Percentiles rank a stretch among this genome's conserved stretches.
Conservation (phyloP, 2,329 filamentous ascomycete species). For the Elsinoe ampelina region DNA sequence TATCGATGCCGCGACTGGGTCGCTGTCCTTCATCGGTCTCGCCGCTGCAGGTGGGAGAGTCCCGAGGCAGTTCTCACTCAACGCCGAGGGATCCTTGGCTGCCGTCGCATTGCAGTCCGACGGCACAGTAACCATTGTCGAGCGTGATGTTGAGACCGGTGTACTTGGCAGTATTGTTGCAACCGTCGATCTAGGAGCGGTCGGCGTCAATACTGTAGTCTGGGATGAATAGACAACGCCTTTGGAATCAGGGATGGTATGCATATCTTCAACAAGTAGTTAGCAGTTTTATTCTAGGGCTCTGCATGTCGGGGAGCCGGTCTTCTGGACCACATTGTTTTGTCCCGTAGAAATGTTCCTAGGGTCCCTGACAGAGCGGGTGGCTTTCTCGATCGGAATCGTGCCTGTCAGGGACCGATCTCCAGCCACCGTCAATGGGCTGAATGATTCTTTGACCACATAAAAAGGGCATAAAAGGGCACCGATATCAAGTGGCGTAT, state of each 20-base stretch:
- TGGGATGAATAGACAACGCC: slow-evolving; percentile 6
- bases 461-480: not conserved
- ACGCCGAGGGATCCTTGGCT: slow-evolving; percentile 52
- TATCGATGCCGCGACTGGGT: slow-evolving; percentile 40
- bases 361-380: not conserved
- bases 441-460: not conserved
- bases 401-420: not conserved
- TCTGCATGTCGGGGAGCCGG: not conserved
- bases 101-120: slow-evolving; percentile 58
- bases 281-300: not conserved
- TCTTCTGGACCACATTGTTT: not conserved
- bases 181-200: not conserved
- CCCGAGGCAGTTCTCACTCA: slow-evolving; percentile 61
- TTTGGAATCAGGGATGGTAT: no score
- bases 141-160: slow-evolving; percentile 51
- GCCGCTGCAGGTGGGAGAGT: slow-evolving; percentile 54
- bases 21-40: slow-evolving; percentile 47
- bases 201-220: not conserved
- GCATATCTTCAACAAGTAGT: not conserved
- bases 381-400: not conserved
- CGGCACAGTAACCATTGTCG: slow-evolving; percentile 51
- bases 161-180: not conserved
- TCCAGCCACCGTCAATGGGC: not conserved
- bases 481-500: no score
- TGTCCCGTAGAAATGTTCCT: no score